Evolutionary conservation across 2,329 filamentous ascomycete genomes (phyloP), one percentile per base, ranked within the genome.

Genomic region (Colletotrichum agaves): DNA sequence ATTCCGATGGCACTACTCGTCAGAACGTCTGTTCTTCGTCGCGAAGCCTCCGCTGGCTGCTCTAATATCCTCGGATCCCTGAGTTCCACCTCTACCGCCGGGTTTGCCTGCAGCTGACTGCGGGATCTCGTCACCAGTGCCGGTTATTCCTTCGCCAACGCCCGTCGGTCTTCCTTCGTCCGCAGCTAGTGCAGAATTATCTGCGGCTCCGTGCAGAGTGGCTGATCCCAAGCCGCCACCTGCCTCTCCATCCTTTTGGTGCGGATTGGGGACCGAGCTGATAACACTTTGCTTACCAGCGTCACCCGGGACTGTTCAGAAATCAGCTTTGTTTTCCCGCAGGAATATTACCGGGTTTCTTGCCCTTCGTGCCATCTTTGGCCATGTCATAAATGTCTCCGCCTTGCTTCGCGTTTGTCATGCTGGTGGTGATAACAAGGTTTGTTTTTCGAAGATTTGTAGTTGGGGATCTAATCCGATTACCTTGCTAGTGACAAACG

Each of bases 201-300:
- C 61, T 10, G 61, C 61, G 12, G 39, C 61, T 8, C 37, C 55
- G 12, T 60, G 46, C 4, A 64, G 12, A 4, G 61, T 64, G 5
- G 55, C 53, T 2, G 61, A 33, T 10, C 61, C 55, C 2, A 64
- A 5, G 12, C 19, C 61, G 10, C 61, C 55, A 1, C 43, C 46
- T 12, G 56, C 47, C 13, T 49, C 58, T 13, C 21, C 19, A 10
- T 60, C 46, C 6, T 44, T 33, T 15, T 52, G 37, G 6, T 64
- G 55, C 1, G 46, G 55, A 31, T 64, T 64, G 4, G 62, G 55
- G 7, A 64, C 62, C 7, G 62, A 64, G 2, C 11, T 52, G 15
- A 64, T 44, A 3, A 60, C 12, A 10, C 60, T 64, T n/a, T 64
- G 61, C 37, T 60, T 64, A 13, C 62, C 55, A 2, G 62, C 62